A percentile compares a stretch with the other conserved stretches of the same genome.
Evolutionary conservation across 2,329 filamentous ascomycete species (phyloP).

Genomic region (Aspergillus pseudonomiae): DNA sequence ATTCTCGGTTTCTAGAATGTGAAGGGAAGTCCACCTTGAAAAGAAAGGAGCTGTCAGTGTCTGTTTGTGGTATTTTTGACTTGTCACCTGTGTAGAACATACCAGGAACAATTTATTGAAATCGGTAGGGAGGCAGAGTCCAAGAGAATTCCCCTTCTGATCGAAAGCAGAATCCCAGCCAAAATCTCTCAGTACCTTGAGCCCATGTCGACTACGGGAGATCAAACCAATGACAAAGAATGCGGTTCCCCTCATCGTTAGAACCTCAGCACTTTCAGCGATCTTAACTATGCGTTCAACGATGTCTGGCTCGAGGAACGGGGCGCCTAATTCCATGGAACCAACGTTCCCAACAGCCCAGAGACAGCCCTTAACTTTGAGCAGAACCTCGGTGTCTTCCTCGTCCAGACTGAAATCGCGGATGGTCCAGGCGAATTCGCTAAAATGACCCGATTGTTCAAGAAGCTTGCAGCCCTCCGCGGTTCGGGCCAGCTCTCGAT

Average conservation of each 20-base stretch:
- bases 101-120: constrained; percentile 79
- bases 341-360: constrained; percentile 99
- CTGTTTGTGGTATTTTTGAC: not conserved
- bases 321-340: constrained; percentile 94
- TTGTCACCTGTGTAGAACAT: constrained; percentile 35
- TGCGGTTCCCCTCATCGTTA: constrained; percentile 91
- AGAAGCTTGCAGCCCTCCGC: constrained; percentile 88
- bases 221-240: constrained; percentile 95
- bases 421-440: constrained; percentile 88
- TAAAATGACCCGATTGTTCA: constrained; percentile 91
- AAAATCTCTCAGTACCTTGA: constrained; percentile 85
- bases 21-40: constrained; percentile 38
- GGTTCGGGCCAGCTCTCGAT: constrained; percentile 89
- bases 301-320: constrained; percentile 87
- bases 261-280: constrained; percentile 82
- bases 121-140: constrained; percentile 81
- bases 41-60: constrained; percentile 4
- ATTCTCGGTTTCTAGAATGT: constrained; percentile 46
- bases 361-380: constrained; percentile 93
- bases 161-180: constrained; percentile 94
- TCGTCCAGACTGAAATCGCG: constrained; percentile 82
- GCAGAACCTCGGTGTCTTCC: constrained; percentile 80
- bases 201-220: constrained; percentile 85
- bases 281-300: constrained; percentile 86
- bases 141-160: constrained; percentile 77